Evolutionary conservation across 169 alveolate genomes (phyloP).

Genomic region (Plasmodium knowlesi): DNA sequence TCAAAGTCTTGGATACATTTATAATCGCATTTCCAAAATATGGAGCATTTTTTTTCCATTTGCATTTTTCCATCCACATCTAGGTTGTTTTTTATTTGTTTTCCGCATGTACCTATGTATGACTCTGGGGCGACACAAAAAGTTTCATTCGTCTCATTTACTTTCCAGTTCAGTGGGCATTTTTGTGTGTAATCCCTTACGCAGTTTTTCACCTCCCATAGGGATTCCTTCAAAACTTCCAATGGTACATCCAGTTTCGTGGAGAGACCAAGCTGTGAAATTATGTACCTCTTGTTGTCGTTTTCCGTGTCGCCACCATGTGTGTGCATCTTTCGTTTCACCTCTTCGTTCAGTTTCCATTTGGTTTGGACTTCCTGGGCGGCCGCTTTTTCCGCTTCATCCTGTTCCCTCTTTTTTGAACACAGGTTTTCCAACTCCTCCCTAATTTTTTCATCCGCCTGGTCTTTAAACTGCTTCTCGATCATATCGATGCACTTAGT

Average conservation of each 20-base stretch:
- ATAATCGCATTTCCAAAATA: conserved; percentile 71
- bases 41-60: conserved; percentile 41
- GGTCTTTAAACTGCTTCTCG: conserved; percentile 54
- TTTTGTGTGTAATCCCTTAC: conserved; percentile 43
- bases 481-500: conserved; percentile 39
- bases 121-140: conserved; percentile 79
- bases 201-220: conserved; percentile 71
- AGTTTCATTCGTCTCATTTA: conserved; percentile 4
- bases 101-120: conserved; percentile 81
- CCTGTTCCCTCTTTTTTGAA: conserved; percentile 34
- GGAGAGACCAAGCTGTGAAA: conserved; percentile 55
- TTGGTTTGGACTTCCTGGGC: neutral
- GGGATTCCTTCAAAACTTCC: conserved; percentile 24
- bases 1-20: conserved; percentile 60
- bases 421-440: conserved; percentile 54
- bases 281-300: neutral
- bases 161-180: conserved; percentile 67
- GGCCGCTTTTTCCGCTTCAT: conserved; percentile 21
- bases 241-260: conserved; percentile 16
- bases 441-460: conserved; percentile 15
- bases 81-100: conserved; percentile 29
- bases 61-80: conserved; percentile 47
- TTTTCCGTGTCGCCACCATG: neutral
- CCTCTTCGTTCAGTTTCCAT: neutral
- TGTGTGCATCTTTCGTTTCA: neutral